Evolutionary conservation across 2,329 filamentous ascomycete genomes (phyloP), one percentile per base, ranked within the genome.

Genomic region (Ascochyta rabiei): DNA sequence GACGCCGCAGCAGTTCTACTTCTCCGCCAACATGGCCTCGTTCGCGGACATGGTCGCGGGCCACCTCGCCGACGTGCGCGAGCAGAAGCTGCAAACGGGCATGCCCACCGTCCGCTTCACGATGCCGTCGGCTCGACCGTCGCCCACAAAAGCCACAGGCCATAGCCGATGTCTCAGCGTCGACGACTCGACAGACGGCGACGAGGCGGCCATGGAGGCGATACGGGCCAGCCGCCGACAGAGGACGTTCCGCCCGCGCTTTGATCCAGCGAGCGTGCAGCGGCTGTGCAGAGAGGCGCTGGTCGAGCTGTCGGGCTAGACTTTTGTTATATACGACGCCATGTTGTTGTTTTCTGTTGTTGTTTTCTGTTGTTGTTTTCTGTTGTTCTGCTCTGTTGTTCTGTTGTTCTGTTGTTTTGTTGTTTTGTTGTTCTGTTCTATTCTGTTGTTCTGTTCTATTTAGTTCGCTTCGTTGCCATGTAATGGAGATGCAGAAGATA

Each of bases 281-380:
- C 53, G 57, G 43, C 47, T 73, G 41, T 74, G 71, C 43, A 52
- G 46, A 8, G 69, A 73, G 34, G 70, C 66, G 26, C 61, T 73
- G 40, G 58, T 60, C 15, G 70, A 73, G 59, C 56, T 74, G 24
- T 62, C 9, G 12, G 23, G 6, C 12, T 48, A 30, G 28, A 15
- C 4, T 28, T 9, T 3, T 12, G 26, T 28, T 9, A 10, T 10
- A 8, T 12, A 10, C 9, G 26, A 28, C 26, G 26, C 9, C 9
- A 23, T 10, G 24, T 10, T 7, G 24, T 28, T 8, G 13, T 23
- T 4, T 23, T 23, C 21, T 23, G 21, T 23, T 23, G 21, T 23
- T 23, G 4, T 24, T 4, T 7, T 4, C 23, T 10, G 24, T 15
- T 10, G 28, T 15, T 30, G 13, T 23, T 4, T 23, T 23, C 21